Conservation (phyloP, 805 yeast species). For the Torulaspora maleeae region DNA sequence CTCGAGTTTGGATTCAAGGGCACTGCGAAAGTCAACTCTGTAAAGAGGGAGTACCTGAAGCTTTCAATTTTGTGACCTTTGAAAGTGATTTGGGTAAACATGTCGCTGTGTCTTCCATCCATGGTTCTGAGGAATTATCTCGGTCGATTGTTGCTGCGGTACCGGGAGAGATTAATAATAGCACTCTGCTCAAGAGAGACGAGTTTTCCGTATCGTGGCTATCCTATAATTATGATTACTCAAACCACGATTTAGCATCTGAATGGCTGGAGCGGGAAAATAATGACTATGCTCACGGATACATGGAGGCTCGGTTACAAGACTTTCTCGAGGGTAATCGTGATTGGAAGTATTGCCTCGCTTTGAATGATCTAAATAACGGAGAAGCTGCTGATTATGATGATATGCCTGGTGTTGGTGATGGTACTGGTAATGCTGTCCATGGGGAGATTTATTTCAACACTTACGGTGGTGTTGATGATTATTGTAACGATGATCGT, state of each 20-base stretch:
- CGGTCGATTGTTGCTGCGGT: slow-evolving; percentile 1
- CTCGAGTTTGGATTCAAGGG: not conserved
- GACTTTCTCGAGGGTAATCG: not conserved
- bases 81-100: slow-evolving; percentile 1
- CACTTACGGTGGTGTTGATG: slow-evolving; percentile 16
- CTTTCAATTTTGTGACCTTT: not conserved
- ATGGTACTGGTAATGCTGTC: slow-evolving; percentile 7
- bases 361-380: slow-evolving; percentile 1
- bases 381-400: slow-evolving; percentile 5
- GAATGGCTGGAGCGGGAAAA: slow-evolving; percentile 4
- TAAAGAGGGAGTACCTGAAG: not conserved
- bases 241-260: slow-evolving; percentile 6
- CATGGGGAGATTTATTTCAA: slow-evolving; percentile 15
- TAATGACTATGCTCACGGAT: slow-evolving; percentile 1
- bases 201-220: slow-evolving; percentile 1
- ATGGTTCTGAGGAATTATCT: slow-evolving; percentile 1
- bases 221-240: slow-evolving; percentile 8
- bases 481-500: slow-evolving; percentile 10
- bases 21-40: not conserved
- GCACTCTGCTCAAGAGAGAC: not conserved
- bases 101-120: slow-evolving; percentile 1
- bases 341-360: slow-evolving; percentile 11
- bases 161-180: not conserved
- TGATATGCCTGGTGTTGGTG: slow-evolving; percentile 11
- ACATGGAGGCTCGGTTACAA: not conserved